Percentiles rank a stretch among this genome's conserved stretches.
These are phyloP conservation scores for Theileria orientalis DNA, from an alignment of 169 alveolate species.

Conservation along the genomic window DNA sequence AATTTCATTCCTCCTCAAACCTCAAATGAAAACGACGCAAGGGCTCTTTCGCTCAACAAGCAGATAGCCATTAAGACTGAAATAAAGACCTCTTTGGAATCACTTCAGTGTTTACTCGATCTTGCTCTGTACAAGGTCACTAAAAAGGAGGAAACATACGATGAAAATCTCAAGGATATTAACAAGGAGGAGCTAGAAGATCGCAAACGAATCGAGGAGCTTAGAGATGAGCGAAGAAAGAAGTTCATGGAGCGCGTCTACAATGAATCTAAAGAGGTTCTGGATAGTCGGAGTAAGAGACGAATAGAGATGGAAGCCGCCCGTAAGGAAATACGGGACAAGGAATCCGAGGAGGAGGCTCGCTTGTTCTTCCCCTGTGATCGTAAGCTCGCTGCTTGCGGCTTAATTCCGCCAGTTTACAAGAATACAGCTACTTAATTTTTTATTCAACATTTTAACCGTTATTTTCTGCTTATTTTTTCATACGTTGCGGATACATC, in stretches of 20 bases:
- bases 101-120: conserved; percentile 23
- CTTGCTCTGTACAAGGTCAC: background rate
- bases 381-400: conserved; percentile 46
- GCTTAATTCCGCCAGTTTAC: conserved; percentile 19
- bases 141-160: background rate
- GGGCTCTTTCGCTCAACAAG: conserved; percentile 38
- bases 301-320: background rate
- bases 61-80: conserved; percentile 47
- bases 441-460: background rate
- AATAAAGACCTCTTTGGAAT: conserved; percentile 10
- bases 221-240: conserved; percentile 19
- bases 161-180: conserved; percentile 3
- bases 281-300: conserved; percentile 11
- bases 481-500: background rate
- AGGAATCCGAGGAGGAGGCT: conserved; percentile 46
- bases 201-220: conserved; percentile 8
- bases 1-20: conserved; percentile 52
- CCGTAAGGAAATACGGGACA: background rate
- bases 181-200: conserved; percentile 38
- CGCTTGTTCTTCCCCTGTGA: conserved; percentile 39
- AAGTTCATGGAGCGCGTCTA: conserved; percentile 16
- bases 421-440: conserved; percentile 4
- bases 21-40: conserved; percentile 20
- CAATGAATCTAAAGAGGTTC: conserved; percentile 13
- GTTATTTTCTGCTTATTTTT: background rate